Base-by-base conservation (phyloP, 1,139 yeast genomes). In the Debaryomyces coudertii region DNA sequence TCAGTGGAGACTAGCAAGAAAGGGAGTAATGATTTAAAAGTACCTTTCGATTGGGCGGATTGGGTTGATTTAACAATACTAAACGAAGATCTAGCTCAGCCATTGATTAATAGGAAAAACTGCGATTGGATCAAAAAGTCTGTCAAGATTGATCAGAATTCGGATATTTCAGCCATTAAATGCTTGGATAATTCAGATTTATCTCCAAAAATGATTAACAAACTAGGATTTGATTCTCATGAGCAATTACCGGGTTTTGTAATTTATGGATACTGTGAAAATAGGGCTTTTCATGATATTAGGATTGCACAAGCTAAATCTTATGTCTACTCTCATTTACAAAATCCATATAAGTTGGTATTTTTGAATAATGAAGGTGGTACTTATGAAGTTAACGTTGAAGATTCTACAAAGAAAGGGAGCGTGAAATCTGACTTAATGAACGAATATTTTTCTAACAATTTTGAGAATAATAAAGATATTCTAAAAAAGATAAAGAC, bases 1-100 rank as follows among this genome's bases (percentile, higher is more conserved):
- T 30, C 50, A 25, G 42, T 52, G 27, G 24, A 50, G 3, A 12
- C 22, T n/a, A 37, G 29, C 47, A 48, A 44, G 43, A 45, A 40
- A 24, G 40, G 42, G 22, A 40, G 40, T 24, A 40, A 49, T 11
- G 53, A 49, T 5, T 42, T 61, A 5, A 49, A 51, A 2, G 60
- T 65, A 1, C 69, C 70, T 1, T 66, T 66, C 43, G 57, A 61
- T 42, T 66, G 69, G 70, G 55, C 53, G 1, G 70, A 66, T 46
- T 65, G 70, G 70, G 49, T 58, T 2, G 66, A 63, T 46, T 54
- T 63, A 34, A 54, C 60, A 2, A 43, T 45, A 27, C 43, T 58
- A 28, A 57, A 63, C 45, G 53, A 50, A 15, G 59, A 55, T 23
- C 51, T 65, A 40, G 38, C 44, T 2, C 28, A 44, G 16, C 59